Base-by-base conservation (phyloP, 345 rosid species). In the Citrus medica region DNA sequence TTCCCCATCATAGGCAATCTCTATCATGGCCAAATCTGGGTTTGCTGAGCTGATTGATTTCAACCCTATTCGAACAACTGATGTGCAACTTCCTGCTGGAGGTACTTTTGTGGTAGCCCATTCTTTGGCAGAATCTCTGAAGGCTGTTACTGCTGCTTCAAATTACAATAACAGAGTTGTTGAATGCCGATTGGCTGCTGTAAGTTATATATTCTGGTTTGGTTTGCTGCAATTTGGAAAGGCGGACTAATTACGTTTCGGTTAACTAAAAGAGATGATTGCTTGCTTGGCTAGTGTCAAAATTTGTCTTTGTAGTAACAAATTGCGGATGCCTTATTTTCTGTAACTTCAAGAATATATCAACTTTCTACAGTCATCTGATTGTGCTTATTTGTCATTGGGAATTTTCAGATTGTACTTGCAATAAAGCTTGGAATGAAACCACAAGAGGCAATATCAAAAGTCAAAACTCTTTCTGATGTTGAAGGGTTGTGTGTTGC, bases 41-140 rank as follows among this genome's bases (percentile, higher is more conserved):
- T 97, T 97, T 88, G 99, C 99, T 19, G 99, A 97, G 89, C 98
- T 97, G 76, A 97, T 97, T 85, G 98, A 97, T 87, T 97, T 97
- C 86, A 97, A 97, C 76, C 99, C 99, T 76, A 89, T 97, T 67
- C 90, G 89, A 21, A 98, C 98, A 84, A 94, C 98, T 72, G 99
- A 96, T 78, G 95, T 96, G 80, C 80, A 94, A 86, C 98, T 94
- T 85, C 99, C 98, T 83, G 84, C 83, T 75, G 98, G 98, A 24
- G 99, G 98, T 1, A 92, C 91, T 78, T 97, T 97, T 84, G 90
- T 97, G 32, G 93, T 97, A 71, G 98, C 98, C 30, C 91, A 97
- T 83, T 97, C 97, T 67, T 90, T 97, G 78, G 96, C 98, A 30
- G 97, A 94, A 78, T 97, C 99, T 69, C 94, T 92, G 76, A 97